phyloP scores from a whole-genome alignment of 805 yeast genomes.

The Vanderwaltozyma yarrowii region DNA sequence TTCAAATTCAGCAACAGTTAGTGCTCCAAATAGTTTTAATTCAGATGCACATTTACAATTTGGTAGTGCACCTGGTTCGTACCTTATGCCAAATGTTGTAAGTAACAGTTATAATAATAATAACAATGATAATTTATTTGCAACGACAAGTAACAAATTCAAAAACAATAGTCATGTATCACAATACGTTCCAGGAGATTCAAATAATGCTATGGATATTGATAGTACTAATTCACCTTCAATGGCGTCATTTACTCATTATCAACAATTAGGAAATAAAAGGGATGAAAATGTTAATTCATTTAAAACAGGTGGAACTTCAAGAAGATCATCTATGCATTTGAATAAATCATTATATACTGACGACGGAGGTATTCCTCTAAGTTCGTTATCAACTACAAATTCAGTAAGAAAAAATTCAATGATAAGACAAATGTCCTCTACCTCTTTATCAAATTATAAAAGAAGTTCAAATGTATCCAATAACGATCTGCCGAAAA shows the following conservation, averaged over 20 bases:
- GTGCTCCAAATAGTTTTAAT: conserved; percentile 28
- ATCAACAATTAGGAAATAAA: neutral
- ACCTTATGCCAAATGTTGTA: conserved; percentile 1
- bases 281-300: neutral
- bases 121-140: conserved; percentile 1
- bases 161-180: neutral
- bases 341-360: conserved; percentile 6
- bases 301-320: conserved; percentile 3
- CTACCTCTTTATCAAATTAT: conserved; percentile 18
- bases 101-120: neutral
- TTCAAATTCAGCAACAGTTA: conserved; percentile 28
- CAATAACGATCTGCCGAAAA: conserved; percentile 7
- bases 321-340: conserved; percentile 10
- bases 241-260: conserved; percentile 1
- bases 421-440: conserved; percentile 19
- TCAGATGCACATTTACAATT: conserved; percentile 14
- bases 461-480: conserved; percentile 14
- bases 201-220: neutral
- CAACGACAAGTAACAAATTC: neutral
- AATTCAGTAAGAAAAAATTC: conserved; percentile 24
- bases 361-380: conserved; percentile 14
- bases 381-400: conserved; percentile 10
- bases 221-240: neutral
- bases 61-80: conserved; percentile 8
- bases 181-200: neutral